Base-by-base conservation (phyloP, 441 rosid species). In the Aquilaria agallochum region DNA sequence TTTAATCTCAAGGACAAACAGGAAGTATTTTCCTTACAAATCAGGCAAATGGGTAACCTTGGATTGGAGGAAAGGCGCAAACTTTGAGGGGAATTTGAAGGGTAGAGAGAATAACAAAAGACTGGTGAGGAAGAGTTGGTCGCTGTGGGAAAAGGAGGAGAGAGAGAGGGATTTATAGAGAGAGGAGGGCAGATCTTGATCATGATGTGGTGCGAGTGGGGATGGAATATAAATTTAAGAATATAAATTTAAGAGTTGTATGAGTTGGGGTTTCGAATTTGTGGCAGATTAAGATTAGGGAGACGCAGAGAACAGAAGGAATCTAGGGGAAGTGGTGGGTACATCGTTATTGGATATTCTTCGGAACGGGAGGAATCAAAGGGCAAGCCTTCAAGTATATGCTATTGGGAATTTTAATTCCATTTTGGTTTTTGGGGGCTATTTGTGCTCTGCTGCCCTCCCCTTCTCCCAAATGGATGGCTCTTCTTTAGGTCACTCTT, bases 141-240 rank as follows among this genome's bases (percentile, higher is more conserved):
- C 47, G 67, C 13, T n/a, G 53, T 66, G 65, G 74, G 53, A 20
- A 49, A 59, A 32, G 68, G 67, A 68, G 80, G 76, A 62, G 73
- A 71, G 66, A 72, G 76, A 68, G 77, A 8, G 52, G 59, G 77
- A 63, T 67, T 77, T 82, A 79, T 74, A 79, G 89, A 80, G 72
- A 83, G 80, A 64, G 87, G 76, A 74, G 65, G 48, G 31, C 75
- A 36, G 64, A 66, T 68, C 80, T 74, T 82, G 60, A 50, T 53
- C 42, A 52, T 11, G 52, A 50, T 56, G 50, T 49, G n/a, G 51
- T 9, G 11, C 5, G 3, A 10, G 56, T 49, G 2, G 4, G 27
- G 27, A 20, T 20, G 27, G 27, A 20, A 20, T 20, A 20, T 9
- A 5, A 54, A 62, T 45, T 44, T 58, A 74, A 56, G 45, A 60